These are phyloP conservation scores for Amphicarpaea edgeworthii DNA, from an alignment of 306 rosid species.

Conservation along the genomic window DNA sequence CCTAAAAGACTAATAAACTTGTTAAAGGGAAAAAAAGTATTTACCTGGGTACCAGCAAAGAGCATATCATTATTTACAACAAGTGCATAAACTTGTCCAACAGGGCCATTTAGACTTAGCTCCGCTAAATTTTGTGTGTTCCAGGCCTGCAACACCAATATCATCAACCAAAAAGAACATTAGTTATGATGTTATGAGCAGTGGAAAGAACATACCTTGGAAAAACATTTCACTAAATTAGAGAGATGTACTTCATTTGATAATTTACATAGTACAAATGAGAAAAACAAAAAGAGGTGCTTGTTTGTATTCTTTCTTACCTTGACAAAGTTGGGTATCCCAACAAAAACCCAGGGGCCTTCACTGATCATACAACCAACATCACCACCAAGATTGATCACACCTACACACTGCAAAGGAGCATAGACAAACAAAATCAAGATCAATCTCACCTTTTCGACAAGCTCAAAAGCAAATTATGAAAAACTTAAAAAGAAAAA, in stretches of 20 bases:
- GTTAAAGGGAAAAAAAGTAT: slow-evolving; percentile 26
- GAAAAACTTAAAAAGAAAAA: background rate
- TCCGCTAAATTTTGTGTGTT: slow-evolving; percentile 78
- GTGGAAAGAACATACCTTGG: background rate
- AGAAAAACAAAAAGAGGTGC: background rate
- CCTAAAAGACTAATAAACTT: background rate
- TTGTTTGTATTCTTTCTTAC: slow-evolving; percentile 50
- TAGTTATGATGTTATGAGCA: slow-evolving; percentile 5
- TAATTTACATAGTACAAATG: background rate
- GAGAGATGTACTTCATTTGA: slow-evolving; percentile 13
- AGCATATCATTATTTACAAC: slow-evolving; percentile 87
- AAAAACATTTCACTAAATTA: slow-evolving; percentile 29
- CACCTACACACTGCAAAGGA: slow-evolving; percentile 69
- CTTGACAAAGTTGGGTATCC: slow-evolving; percentile 83
- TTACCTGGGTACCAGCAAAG: slow-evolving; percentile 98
- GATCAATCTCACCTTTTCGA: background rate
- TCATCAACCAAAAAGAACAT: slow-evolving; percentile 44
- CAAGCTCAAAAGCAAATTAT: background rate
- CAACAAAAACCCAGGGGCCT: slow-evolving; percentile 98
- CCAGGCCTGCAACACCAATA: slow-evolving; percentile 78
- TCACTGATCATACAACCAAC: slow-evolving; percentile 95
- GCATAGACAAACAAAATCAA: slow-evolving; percentile 38
- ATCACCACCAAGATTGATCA: slow-evolving; percentile 81
- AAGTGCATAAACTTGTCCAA: slow-evolving; percentile 91
- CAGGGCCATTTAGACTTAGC: slow-evolving; percentile 86